Evolutionary conservation across 1,284 basidiomycete genomes (phyloP), one percentile per base, ranked within the genome.

Genomic region (Papiliotrema flavescens): DNA sequence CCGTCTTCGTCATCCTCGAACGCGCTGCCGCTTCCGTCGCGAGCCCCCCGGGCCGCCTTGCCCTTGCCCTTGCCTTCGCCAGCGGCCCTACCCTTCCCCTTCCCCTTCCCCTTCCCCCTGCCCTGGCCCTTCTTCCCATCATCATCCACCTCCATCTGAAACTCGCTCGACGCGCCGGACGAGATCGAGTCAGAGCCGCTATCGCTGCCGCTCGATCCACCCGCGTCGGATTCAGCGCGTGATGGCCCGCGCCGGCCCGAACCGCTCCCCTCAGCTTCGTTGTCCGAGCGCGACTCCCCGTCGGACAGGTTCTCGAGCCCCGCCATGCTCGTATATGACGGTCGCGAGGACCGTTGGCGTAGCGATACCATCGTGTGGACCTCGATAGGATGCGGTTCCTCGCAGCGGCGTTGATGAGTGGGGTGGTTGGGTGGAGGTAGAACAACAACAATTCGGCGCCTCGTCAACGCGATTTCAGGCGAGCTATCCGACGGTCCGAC

Each of bases 301-400:
- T 54, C 54, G 8, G 63, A 62, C 3, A 67, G 59, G 28, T 62
- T 47, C 8, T 53, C 56, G 15, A 67, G 56, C 6, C 60, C 65
- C 11, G 64, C 60, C 15, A 66, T 47, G 28, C 45, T 50, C 17
- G 59, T 47, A 42, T 67, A 66, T 7, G 62, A 63, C 5, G 62
- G 60, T 42, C 62, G 53, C 7, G 62, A 51, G 37, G 59, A 63
- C 11, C 69, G 48, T 44, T 65, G 59, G 5, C 67, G 59, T 2
- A 66, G 60, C 1, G 62, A 57, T 13, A 64, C 64, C 68, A 70
- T 68, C 13, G 11, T 49, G 35, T n/a, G n/a, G n/a, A n/a, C n/a
- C n/a, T n/a, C n/a, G n/a, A n/a, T n/a, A n/a, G n/a, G n/a, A n/a
- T n/a, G n/a, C n/a, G n/a, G n/a, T n/a, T n/a, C n/a, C n/a, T n/a